phyloP scores from a whole-genome alignment of 345 rosid species.

The Salix koriyanagi region DNA sequence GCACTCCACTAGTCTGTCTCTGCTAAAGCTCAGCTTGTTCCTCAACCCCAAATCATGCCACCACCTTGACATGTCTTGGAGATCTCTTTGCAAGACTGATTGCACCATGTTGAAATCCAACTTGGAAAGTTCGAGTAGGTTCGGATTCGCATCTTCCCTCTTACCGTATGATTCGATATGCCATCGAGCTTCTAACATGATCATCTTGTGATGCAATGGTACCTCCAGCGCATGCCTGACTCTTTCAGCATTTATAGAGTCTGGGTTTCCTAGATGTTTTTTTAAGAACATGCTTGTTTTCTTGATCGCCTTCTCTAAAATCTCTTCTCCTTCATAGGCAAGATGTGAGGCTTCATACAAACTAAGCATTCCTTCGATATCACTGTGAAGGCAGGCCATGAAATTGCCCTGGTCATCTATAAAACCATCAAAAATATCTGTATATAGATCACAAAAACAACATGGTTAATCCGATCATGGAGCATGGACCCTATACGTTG shows the following conservation, averaged over 20 bases:
- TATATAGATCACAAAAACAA: no score
- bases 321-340: constrained; percentile 33
- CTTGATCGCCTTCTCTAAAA: constrained; percentile 21
- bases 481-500: no score
- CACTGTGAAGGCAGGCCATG: background rate
- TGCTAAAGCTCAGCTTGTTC: constrained; percentile 34
- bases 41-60: constrained; percentile 31
- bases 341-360: constrained; percentile 43
- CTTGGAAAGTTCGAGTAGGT: constrained; percentile 37
- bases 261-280: background rate
- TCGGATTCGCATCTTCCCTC: background rate
- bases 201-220: constrained; percentile 31
- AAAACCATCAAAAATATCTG: no score
- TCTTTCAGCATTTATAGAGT: background rate
- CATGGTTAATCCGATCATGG: no score
- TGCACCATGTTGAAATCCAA: constrained; percentile 43
- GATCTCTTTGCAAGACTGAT: constrained; percentile 30
- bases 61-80: constrained; percentile 39
- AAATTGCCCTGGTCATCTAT: constrained; percentile 2
- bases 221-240: constrained; percentile 35
- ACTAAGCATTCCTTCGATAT: constrained; percentile 32
- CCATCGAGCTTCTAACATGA: constrained; percentile 34
- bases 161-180: constrained; percentile 23
- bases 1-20: constrained; percentile 53
- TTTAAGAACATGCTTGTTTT: constrained; percentile 19